These are phyloP conservation scores for Eimeria brunetti DNA, from an alignment of 169 alveolate genomes.

Conservation along the genomic window DNA sequence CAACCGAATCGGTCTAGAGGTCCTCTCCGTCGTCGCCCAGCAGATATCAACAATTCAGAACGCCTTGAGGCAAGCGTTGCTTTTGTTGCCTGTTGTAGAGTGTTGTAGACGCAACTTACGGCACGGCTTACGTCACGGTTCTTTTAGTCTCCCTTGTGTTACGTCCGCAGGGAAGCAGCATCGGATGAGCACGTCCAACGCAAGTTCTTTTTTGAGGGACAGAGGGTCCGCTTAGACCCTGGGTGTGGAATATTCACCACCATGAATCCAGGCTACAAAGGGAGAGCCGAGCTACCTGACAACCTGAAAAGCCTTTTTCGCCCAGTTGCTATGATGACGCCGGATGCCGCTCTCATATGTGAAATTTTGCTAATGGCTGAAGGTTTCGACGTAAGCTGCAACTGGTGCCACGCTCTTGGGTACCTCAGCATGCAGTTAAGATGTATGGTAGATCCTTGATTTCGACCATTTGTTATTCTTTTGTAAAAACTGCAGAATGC, in stretches of 20 bases:
- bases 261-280: conserved; percentile 97
- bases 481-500: conserved; percentile 86
- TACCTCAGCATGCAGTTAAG: background rate
- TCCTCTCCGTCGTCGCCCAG: conserved; percentile 97
- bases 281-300: conserved; percentile 98
- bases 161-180: conserved; percentile 34
- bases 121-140: background rate
- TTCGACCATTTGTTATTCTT: background rate
- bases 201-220: conserved; percentile 94
- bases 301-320: conserved; percentile 97
- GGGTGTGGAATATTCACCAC: conserved; percentile 98
- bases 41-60: conserved; percentile 94
- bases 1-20: conserved; percentile 98
- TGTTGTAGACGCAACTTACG: background rate
- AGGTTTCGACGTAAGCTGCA: conserved; percentile 92
- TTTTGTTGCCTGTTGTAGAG: background rate
- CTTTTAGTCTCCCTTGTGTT: background rate
- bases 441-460: background rate
- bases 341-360: conserved; percentile 97
- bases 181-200: conserved; percentile 83
- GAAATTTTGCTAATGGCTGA: conserved; percentile 98
- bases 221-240: conserved; percentile 94
- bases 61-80: conserved; percentile 87
- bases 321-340: conserved; percentile 98
- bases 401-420: conserved; percentile 26